phyloP scores from a whole-genome alignment of 768 basidiomycete species.

The Mycena chlorophos region DNA sequence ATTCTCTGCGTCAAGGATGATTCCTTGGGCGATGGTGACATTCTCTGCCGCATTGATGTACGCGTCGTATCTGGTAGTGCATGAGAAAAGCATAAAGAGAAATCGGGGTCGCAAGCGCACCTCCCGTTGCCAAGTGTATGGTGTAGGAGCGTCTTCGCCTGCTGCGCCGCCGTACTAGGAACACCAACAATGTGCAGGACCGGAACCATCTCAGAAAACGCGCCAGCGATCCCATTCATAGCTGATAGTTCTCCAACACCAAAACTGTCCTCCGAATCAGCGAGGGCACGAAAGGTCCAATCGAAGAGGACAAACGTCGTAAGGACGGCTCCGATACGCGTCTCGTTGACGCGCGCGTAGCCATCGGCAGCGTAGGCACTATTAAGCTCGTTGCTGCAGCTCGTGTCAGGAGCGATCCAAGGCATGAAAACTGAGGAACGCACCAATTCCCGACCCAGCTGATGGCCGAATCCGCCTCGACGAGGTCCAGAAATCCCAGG shows the following conservation, averaged over 20 bases:
- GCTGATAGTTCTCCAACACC: conserved; percentile 95
- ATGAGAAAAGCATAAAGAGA: background rate
- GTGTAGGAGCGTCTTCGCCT: conserved; percentile 72
- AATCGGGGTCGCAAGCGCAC: conserved; percentile 30
- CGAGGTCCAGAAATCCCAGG: conserved; percentile 70
- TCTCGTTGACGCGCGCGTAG: conserved; percentile 83
- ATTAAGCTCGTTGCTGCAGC: background rate
- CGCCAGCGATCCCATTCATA: conserved; percentile 80
- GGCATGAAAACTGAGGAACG: conserved; percentile 1
- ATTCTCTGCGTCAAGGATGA: conserved; percentile 48
- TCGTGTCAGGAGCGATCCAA: background rate
- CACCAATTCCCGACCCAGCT: conserved; percentile 89
- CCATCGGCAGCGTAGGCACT: conserved; percentile 87
- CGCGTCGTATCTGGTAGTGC: conserved; percentile 62
- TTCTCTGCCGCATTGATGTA: conserved; percentile 76
- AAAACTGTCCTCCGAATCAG: conserved; percentile 42
- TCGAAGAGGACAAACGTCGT: conserved; percentile 53
- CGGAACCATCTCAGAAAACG: conserved; percentile 87
- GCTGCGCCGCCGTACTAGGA: conserved; percentile 74
- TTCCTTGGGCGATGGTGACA: conserved; percentile 69
- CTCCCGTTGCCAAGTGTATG: conserved; percentile 87
- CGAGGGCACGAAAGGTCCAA: background rate
- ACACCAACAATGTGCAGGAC: conserved; percentile 85
- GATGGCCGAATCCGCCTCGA: conserved; percentile 76
- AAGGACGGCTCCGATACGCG: conserved; percentile 66